Base-by-base conservation (phyloP, 139 green algal genomes). In the Micractinium sp. region DNA sequence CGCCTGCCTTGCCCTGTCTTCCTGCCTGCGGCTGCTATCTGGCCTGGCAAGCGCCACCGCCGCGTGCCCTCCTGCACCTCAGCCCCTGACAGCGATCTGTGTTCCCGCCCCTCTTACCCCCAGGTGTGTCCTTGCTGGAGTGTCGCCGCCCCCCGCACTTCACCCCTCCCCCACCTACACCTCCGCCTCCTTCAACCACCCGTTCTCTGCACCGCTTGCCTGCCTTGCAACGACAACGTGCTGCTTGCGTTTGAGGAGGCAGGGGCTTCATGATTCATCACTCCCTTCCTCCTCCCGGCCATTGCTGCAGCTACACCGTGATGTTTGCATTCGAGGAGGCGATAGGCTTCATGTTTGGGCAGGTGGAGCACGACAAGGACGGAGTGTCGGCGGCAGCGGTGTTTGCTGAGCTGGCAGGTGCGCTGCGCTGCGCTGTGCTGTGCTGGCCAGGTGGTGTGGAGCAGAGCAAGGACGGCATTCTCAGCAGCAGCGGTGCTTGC, bases 311-410 rank as follows among this genome's bases (percentile, higher is more conserved):
- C 31, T 88, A 83, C 85, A 89, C 75, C 25, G 94, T 96, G 71
- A 80, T 97, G 81, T 97, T 98, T 90, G 94, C 94, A 0, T 98
- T 95, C 82, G 95, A 98, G 90, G 95, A 98, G 88, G 95, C 95
- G 23, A 97, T 98, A 22, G 95, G 95, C 1, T 97, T 96, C 89
- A 95, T 93, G 89, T 84, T 96, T 74, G 92, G 86, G 7, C 66
- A 87, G 78, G 29, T 90, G 16, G 41, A 76, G 77, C 61, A 92
- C 78, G 94, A 96, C 90, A 96, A 97, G 93, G 95, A 97, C 75
- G 95, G 95, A 31, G 90, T 97, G 25, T 71, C 93, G 2, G 95
- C 93, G 2, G 94, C 95, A 13, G 93, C 90, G 23, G 92, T 94
- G n/a, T 97, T 96, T 92, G 93, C 92, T 38, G 93, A 97, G 89